phyloP scores from a whole-genome alignment of 805 yeast species.

The Ogataea siamensis region DNA sequence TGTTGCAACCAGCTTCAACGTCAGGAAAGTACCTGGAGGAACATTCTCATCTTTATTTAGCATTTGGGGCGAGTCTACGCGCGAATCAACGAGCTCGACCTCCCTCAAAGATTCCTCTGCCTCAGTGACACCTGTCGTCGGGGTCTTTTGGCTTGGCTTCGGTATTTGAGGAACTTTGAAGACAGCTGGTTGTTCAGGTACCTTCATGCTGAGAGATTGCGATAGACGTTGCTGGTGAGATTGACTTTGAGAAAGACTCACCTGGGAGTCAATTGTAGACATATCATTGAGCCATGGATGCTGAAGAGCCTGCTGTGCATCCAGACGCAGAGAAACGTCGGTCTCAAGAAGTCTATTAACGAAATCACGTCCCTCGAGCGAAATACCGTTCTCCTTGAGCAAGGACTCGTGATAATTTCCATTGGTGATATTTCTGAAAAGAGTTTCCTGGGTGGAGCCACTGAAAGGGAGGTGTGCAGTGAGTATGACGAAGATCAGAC shows the following conservation, averaged over 20 bases:
- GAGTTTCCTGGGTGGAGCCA: slow-evolving; percentile 84
- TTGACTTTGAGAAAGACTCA: slow-evolving; percentile 68
- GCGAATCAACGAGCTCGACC: slow-evolving; percentile 3
- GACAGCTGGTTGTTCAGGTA: slow-evolving; percentile 9
- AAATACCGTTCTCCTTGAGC: slow-evolving; percentile 56
- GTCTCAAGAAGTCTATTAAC: slow-evolving; percentile 69
- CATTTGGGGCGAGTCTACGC: background rate
- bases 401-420: slow-evolving; percentile 84
- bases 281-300: slow-evolving; percentile 75
- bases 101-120: slow-evolving; percentile 3
- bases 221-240: slow-evolving; percentile 57
- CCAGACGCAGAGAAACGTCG: slow-evolving; percentile 68
- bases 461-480: slow-evolving; percentile 95
- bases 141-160: slow-evolving; percentile 23
- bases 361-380: slow-evolving; percentile 70
- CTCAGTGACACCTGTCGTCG: slow-evolving; percentile 14
- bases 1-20: slow-evolving; percentile 49
- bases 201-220: slow-evolving; percentile 15
- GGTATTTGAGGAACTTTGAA: slow-evolving; percentile 27
- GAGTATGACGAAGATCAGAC: slow-evolving; percentile 84
- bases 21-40: slow-evolving; percentile 63
- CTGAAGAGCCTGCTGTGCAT: slow-evolving; percentile 70
- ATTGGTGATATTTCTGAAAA: slow-evolving; percentile 68
- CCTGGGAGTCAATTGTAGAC: slow-evolving; percentile 33
- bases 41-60: slow-evolving; percentile 10